Conservation (phyloP, 1,139 yeast genomes). For the Pichia sp. region DNA sequence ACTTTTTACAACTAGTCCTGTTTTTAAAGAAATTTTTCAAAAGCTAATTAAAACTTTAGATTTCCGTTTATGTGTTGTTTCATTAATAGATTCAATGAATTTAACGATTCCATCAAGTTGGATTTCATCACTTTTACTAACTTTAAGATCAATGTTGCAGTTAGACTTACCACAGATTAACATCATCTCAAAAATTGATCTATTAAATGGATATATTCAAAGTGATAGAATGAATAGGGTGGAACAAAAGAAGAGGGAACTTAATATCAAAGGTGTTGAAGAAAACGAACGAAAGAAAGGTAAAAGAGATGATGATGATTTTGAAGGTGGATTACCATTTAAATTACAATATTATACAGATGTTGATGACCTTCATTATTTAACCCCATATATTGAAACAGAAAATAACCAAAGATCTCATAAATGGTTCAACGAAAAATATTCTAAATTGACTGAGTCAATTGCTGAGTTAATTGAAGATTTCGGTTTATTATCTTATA, state of each 20-base stretch:
- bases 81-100: constrained; percentile 79
- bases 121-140: constrained; percentile 72
- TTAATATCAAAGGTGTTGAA: neutral
- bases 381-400: constrained; percentile 62
- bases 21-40: constrained; percentile 67
- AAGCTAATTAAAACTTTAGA: constrained; percentile 62
- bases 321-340: constrained; percentile 50
- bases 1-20: constrained; percentile 84
- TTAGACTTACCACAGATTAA: constrained; percentile 91
- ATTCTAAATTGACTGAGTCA: constrained; percentile 65
- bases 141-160: constrained; percentile 87
- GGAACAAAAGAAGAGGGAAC: constrained; percentile 16
- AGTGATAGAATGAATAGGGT: constrained; percentile 26
- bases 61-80: constrained; percentile 77
- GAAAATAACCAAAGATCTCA: constrained; percentile 44
- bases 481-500: constrained; percentile 81
- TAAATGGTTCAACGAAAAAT: constrained; percentile 34
- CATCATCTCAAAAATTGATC: constrained; percentile 85
- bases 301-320: constrained; percentile 27
- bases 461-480: constrained; percentile 83
- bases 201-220: constrained; percentile 52
- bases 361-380: constrained; percentile 71
- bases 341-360: constrained; percentile 83
- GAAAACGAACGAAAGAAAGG: constrained; percentile 11
- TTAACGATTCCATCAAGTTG: constrained; percentile 87